Evolutionary conservation across 192 early-diverging fungal species (phyloP).

Genomic region (Irineochytrium annulatum): DNA sequence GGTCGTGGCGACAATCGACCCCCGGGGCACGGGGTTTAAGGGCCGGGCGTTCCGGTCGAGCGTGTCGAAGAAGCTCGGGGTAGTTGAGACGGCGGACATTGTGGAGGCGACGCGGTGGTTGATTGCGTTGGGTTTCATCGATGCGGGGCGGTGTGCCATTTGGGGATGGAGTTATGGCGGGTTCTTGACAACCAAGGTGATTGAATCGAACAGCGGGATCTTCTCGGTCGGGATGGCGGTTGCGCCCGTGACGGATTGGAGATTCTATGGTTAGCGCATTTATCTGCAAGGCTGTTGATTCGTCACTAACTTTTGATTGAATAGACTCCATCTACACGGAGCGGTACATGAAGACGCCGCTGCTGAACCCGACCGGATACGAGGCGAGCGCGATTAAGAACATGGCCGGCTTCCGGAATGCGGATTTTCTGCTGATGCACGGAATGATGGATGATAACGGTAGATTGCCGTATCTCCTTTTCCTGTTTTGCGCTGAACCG

Average conservation of each 20-base stretch:
- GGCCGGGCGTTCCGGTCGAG: constrained; percentile 75
- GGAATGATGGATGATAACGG: constrained; percentile 85
- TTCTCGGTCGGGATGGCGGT: constrained; percentile 88
- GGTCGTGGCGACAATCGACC: constrained; percentile 60
- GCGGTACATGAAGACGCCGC: constrained; percentile 90
- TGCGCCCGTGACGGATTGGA: constrained; percentile 95
- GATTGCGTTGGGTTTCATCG: constrained; percentile 66
- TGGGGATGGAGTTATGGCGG: constrained; percentile 98
- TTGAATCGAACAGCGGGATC: constrained; percentile 79
- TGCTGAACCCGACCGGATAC: constrained; percentile 76
- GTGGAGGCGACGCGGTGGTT: constrained; percentile 74
- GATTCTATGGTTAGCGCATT: constrained; percentile 47
- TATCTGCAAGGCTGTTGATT: constrained; percentile 7
- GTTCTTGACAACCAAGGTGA: constrained; percentile 75
- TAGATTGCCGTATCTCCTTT: neutral
- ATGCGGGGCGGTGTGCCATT: constrained; percentile 74
- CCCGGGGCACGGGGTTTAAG: constrained; percentile 83
- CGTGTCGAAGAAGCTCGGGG: constrained; percentile 76
- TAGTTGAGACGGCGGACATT: constrained; percentile 80
- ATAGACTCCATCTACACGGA: constrained; percentile 92
- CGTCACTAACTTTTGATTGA: neutral
- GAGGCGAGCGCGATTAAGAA: constrained; percentile 66
- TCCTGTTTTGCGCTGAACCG: constrained; percentile 1
- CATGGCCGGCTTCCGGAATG: constrained; percentile 75
- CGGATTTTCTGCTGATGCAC: constrained; percentile 80